A percentile compares a stretch with the other conserved stretches of the same genome.
Evolutionary conservation across 2,329 filamentous ascomycete species (phyloP).

Genomic region (Colletotrichum sp.): DNA sequence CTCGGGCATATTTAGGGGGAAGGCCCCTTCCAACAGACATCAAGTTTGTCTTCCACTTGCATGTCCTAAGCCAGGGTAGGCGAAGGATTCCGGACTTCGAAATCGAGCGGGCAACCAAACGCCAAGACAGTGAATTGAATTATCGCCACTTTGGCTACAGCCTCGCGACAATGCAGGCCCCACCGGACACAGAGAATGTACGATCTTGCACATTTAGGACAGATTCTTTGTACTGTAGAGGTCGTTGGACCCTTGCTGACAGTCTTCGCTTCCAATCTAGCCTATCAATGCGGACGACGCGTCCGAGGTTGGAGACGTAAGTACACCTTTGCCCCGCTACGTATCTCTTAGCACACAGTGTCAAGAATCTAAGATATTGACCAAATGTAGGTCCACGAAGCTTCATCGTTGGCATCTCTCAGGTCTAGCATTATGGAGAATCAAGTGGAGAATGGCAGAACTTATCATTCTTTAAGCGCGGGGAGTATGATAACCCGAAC

Average conservation of each 20-base stretch:
- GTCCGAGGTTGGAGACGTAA: not conserved
- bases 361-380: not conserved
- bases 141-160: not conserved
- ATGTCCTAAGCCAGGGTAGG: not conserved
- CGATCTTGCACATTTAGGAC: no score
- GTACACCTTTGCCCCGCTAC: not conserved
- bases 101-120: not conserved
- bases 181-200: not conserved
- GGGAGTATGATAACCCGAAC: slow-evolving; percentile 19
- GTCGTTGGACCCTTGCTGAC: no score
- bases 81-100: not conserved
- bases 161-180: not conserved
- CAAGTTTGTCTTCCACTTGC: not conserved
- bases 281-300: not conserved
- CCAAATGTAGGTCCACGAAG: not conserved
- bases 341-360: not conserved
- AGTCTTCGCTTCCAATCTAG: not conserved
- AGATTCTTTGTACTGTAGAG: no score
- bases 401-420: not conserved
- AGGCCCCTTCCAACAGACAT: not conserved
- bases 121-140: not conserved
- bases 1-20: not conserved
- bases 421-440: not conserved
- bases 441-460: slow-evolving; percentile 2
- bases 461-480: slow-evolving; percentile 20